Conservation (phyloP, 306 rosid genomes). For the Sicyos baderoa region DNA sequence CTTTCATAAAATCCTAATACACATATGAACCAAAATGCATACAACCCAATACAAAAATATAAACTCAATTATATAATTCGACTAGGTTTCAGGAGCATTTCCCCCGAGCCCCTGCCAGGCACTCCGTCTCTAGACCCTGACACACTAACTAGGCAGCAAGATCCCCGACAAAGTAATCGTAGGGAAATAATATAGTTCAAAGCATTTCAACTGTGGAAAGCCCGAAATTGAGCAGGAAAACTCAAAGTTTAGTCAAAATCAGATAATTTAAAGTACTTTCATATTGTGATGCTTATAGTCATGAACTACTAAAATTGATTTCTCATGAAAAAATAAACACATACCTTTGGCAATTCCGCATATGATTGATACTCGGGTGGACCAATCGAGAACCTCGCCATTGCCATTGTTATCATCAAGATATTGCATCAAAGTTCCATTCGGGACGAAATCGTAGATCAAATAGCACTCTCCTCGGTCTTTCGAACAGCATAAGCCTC, state of each 20-base stretch:
- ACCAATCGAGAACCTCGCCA: conserved; percentile 56
- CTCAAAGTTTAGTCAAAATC: neutral
- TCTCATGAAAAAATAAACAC: conserved; percentile 5
- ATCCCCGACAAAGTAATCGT: too few relatives aligned
- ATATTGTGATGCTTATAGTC: neutral
- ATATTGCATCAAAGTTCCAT: conserved; percentile 52
- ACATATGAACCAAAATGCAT: too few relatives aligned
- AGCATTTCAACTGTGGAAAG: too few relatives aligned
- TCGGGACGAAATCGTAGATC: conserved; percentile 51
- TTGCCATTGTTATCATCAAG: conserved; percentile 43
- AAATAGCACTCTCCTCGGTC: conserved; percentile 77
- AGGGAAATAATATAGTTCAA: too few relatives aligned
- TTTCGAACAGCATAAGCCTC: conserved; percentile 88
- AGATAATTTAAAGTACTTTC: neutral
- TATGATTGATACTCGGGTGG: conserved; percentile 66
- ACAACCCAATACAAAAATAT: too few relatives aligned
- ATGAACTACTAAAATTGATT: neutral
- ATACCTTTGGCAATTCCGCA: conserved; percentile 73
- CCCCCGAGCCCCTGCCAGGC: too few relatives aligned
- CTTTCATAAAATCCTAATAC: too few relatives aligned
- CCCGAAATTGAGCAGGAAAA: neutral
- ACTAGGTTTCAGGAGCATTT: too few relatives aligned
- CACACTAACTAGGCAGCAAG: too few relatives aligned
- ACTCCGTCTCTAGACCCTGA: too few relatives aligned
- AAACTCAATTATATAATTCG: too few relatives aligned